phyloP scores from a whole-genome alignment of 2,329 filamentous ascomycete genomes.

The Verticillium klebahnii region DNA sequence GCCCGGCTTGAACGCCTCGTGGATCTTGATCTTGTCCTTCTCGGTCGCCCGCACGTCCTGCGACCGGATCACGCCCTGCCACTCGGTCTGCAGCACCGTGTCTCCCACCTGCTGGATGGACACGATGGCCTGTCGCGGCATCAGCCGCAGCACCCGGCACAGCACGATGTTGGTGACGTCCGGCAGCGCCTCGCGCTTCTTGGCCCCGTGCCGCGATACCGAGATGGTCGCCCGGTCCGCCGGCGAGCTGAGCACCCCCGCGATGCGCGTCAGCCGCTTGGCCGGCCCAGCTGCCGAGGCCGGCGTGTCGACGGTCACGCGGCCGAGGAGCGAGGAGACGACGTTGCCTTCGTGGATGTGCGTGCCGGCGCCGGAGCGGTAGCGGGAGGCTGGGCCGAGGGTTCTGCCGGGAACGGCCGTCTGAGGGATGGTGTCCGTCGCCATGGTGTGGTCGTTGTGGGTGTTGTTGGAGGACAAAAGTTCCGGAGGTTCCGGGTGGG shows the following conservation, averaged over 20 bases:
- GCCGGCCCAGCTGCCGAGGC: slow-evolving; percentile 42
- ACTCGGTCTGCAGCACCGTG: slow-evolving; percentile 69
- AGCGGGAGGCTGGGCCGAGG: slow-evolving; percentile 64
- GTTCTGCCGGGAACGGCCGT: slow-evolving; percentile 78
- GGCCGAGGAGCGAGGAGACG: slow-evolving; percentile 78
- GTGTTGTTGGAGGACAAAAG: neutral
- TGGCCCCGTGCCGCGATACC: slow-evolving; percentile 40
- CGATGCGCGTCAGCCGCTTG: slow-evolving; percentile 57
- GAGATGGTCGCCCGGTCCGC: slow-evolving; percentile 49
- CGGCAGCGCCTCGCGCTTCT: slow-evolving; percentile 70
- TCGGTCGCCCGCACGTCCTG: slow-evolving; percentile 95
- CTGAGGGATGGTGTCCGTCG: slow-evolving; percentile 34
- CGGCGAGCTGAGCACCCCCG: slow-evolving; percentile 31
- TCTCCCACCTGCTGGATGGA: slow-evolving; percentile 80
- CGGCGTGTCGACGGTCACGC: slow-evolving; percentile 51
- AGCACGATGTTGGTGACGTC: slow-evolving; percentile 77
- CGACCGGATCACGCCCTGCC: slow-evolving; percentile 77
- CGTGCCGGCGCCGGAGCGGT: slow-evolving; percentile 74
- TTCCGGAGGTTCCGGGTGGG: neutral
- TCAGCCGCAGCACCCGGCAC: slow-evolving; percentile 79
- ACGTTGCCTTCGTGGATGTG: slow-evolving; percentile 73
- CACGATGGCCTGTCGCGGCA: slow-evolving; percentile 78
- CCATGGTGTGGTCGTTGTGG: slow-evolving; percentile 16
- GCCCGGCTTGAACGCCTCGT: slow-evolving; percentile 86
- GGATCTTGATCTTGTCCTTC: slow-evolving; percentile 89